Conservation (phyloP, 2,329 filamentous ascomycete species). For the Dactylellina leptospora region DNA sequence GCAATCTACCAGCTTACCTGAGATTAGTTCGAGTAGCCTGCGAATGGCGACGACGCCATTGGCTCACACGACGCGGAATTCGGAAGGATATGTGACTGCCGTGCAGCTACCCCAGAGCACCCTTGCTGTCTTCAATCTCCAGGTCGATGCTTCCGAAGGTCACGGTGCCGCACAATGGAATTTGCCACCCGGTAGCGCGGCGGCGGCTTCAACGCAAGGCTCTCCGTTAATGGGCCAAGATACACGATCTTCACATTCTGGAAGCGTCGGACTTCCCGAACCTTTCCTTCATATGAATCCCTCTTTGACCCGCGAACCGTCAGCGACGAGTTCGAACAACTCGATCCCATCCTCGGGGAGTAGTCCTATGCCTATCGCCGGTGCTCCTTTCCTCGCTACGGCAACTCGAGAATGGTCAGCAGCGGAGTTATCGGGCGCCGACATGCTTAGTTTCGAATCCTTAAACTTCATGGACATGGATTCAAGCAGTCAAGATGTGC, state of each 20-base stretch:
- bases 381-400: conserved; percentile 16
- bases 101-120: conserved; percentile 45
- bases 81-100: conserved; percentile 49
- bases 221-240: conserved; percentile 50
- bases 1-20: conserved; percentile 43
- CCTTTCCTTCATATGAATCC: conserved; percentile 39
- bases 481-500: conserved; percentile 32
- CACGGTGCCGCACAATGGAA: conserved; percentile 48
- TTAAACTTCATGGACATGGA: conserved; percentile 51
- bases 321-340: conserved; percentile 26
- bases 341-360: conserved; percentile 37
- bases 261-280: conserved; percentile 41
- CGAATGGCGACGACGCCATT: conserved; percentile 43
- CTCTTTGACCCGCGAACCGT: conserved; percentile 27
- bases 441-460: conserved; percentile 49
- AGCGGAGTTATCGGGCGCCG: conserved; percentile 26
- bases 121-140: conserved; percentile 51
- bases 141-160: conserved; percentile 45
- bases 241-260: conserved; percentile 40
- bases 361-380: conserved; percentile 26
- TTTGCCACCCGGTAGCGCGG: conserved; percentile 37
- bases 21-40: conserved; percentile 49
- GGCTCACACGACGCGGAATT: conserved; percentile 21
- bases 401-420: conserved; percentile 28
- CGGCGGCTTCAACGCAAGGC: conserved; percentile 38